A percentile compares a stretch with the other conserved stretches of the same genome.
These are phyloP conservation scores for Dendrobium huoshanense DNA, from an alignment of 106 monocot species.

Conservation along the genomic window DNA sequence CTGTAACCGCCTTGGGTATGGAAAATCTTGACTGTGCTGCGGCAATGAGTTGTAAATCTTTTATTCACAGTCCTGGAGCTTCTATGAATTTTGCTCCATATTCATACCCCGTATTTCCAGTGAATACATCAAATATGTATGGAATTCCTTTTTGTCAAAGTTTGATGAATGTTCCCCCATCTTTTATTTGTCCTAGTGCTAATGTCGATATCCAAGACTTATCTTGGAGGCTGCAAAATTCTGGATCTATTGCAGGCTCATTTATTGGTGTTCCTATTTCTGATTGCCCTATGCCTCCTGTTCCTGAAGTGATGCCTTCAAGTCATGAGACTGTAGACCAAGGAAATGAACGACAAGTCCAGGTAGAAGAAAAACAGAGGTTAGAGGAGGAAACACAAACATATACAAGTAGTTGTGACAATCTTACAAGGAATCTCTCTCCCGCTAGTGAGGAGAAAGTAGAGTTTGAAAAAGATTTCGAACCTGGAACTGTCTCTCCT, in stretches of 20 bases:
- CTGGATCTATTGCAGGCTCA: conserved; percentile 25
- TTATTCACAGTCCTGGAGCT: conserved; percentile 14
- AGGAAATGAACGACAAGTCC: conserved; percentile 15
- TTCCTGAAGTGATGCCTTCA: conserved; percentile 8
- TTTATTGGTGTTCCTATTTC: conserved; percentile 22
- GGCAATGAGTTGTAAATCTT: conserved; percentile 12
- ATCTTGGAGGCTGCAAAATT: conserved; percentile 15
- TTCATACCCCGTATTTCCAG: conserved; percentile 22
- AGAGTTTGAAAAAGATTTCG: conserved; percentile 1
- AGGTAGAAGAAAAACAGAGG: conserved; percentile 9
- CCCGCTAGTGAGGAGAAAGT: neutral
- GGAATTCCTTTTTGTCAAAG: conserved; percentile 22
- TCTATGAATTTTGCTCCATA: conserved; percentile 9
- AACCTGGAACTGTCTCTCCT: conserved; percentile 7
- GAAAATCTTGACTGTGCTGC: conserved; percentile 18
- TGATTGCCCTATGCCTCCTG: conserved; percentile 3
- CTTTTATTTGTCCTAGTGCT: conserved; percentile 23
- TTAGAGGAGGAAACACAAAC: neutral
- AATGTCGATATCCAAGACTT: conserved; percentile 6
- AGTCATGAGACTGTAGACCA: conserved; percentile 9
- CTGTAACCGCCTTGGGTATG: too few relatives aligned
- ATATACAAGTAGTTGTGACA: neutral
- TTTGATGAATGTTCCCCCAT: conserved; percentile 24
- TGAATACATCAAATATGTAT: conserved; percentile 20
- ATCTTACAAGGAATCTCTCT: neutral